Evolutionary conservation across 306 rosid genomes (phyloP).

Genomic region (Datisca glomerata): DNA sequence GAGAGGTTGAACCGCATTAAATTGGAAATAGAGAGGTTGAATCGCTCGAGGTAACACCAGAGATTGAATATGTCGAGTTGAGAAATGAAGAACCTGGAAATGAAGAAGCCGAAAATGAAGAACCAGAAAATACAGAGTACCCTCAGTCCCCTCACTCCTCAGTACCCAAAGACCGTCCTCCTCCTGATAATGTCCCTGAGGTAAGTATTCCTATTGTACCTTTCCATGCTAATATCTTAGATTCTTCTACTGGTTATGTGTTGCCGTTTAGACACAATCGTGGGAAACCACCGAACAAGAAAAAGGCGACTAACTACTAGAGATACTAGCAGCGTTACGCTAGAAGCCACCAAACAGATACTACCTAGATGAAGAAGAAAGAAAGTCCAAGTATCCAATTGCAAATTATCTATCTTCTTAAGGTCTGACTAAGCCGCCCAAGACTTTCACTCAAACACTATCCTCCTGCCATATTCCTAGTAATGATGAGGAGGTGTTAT

Average conservation of each 20-base stretch:
- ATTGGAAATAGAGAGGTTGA: too few relatives aligned
- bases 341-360: slow-evolving; percentile 2
- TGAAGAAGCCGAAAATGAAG: background rate
- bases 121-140: too few relatives aligned
- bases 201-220: background rate
- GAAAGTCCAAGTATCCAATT: slow-evolving; percentile 6
- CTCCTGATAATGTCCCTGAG: too few relatives aligned
- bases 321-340: too few relatives aligned
- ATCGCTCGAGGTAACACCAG: too few relatives aligned
- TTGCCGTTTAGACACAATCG: slow-evolving; percentile 3
- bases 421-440: background rate
- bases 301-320: too few relatives aligned
- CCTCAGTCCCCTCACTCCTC: too few relatives aligned
- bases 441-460: too few relatives aligned
- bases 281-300: too few relatives aligned
- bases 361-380: background rate
- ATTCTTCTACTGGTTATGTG: background rate
- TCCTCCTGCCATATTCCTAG: background rate
- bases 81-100: background rate
- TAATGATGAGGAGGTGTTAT: background rate
- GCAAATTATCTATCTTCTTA: slow-evolving; percentile 3
- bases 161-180: slow-evolving; percentile 8
- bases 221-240: background rate
- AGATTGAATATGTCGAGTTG: background rate
- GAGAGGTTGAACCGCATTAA: background rate